Evolutionary conservation across 2,329 filamentous ascomycete species (phyloP).

Genomic region (Epichloe amarillans): DNA sequence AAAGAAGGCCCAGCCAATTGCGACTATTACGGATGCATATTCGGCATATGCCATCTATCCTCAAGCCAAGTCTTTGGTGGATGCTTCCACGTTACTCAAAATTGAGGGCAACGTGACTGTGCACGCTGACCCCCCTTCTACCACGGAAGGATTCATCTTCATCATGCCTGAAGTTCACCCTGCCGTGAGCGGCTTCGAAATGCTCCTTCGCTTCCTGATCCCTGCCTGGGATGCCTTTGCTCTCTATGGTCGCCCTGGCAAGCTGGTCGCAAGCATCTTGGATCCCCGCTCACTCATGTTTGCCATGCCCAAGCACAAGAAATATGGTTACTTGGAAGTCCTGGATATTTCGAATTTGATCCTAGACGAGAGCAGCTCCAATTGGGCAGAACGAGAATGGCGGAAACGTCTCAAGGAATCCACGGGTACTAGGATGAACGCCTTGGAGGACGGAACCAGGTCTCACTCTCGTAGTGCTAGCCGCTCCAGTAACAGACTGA

Average conservation of each 20-base stretch:
- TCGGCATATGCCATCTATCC: conserved; percentile 93
- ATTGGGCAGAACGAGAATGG: conserved; percentile 84
- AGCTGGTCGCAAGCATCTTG: conserved; percentile 74
- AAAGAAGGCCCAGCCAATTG: conserved; percentile 83
- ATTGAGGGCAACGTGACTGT: conserved; percentile 85
- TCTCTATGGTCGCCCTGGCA: conserved; percentile 78
- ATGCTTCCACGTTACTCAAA: conserved; percentile 88
- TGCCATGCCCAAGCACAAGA: conserved; percentile 78
- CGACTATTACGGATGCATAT: conserved; percentile 80
- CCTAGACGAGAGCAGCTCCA: conserved; percentile 58
- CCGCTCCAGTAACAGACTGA: conserved; percentile 43
- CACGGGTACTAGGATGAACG: conserved; percentile 65
- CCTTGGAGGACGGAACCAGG: conserved; percentile 36
- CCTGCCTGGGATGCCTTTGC: conserved; percentile 88
- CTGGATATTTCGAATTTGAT: conserved; percentile 75
- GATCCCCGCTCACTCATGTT: conserved; percentile 93
- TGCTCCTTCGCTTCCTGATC: conserved; percentile 84
- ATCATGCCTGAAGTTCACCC: conserved; percentile 92
- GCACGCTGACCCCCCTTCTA: conserved; percentile 63
- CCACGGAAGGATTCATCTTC: conserved; percentile 88
- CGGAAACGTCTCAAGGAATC: conserved; percentile 77
- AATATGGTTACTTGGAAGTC: conserved; percentile 84
- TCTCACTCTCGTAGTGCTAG: conserved; percentile 40
- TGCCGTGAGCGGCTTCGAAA: conserved; percentile 89
- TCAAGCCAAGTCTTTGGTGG: conserved; percentile 83